Percentiles rank a stretch among this genome's conserved stretches.
Evolutionary conservation across 75 land plant genomes (phyloP).

Genomic region (Ceratopteris richardii): DNA sequence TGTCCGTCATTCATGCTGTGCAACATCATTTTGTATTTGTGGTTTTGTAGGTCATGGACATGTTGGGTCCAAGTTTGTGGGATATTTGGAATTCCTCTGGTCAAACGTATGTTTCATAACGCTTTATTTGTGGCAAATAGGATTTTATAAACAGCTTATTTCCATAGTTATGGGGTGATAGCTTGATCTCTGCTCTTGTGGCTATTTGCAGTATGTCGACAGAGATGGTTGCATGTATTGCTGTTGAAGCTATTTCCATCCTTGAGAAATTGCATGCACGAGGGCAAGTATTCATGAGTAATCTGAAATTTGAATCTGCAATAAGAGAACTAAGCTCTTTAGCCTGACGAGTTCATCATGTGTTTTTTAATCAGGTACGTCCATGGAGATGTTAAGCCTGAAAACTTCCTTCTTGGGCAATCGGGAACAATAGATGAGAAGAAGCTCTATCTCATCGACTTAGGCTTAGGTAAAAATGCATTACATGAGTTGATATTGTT

Average conservation of each 20-base stretch:
- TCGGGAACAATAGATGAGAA: conserved; percentile 86
- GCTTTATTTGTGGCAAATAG: too few relatives aligned
- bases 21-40: too few relatives aligned
- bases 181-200: conserved; percentile 9
- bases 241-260: conserved; percentile 47
- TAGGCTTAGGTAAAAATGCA: conserved; percentile 63
- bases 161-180: not conserved
- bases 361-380: conserved; percentile 49
- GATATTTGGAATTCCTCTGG: conserved; percentile 93
- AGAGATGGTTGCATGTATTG: conserved; percentile 53
- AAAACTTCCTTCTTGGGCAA: conserved; percentile 89
- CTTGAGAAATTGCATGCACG: conserved; percentile 44
- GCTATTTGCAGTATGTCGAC: conserved; percentile 44
- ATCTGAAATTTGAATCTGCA: not conserved
- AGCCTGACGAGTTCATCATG: too few relatives aligned
- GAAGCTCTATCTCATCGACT: conserved; percentile 86
- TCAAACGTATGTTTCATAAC: too few relatives aligned
- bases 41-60: conserved; percentile 78
- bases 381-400: conserved; percentile 98
- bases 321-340: not conserved
- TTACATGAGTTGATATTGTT: too few relatives aligned
- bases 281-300: conserved; percentile 17
- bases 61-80: conserved; percentile 96
- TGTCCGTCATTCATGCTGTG: not conserved
- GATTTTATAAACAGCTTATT: not conserved